Conservation (phyloP, 352 stramenopile species). For the Phytophthora lateralis region DNA sequence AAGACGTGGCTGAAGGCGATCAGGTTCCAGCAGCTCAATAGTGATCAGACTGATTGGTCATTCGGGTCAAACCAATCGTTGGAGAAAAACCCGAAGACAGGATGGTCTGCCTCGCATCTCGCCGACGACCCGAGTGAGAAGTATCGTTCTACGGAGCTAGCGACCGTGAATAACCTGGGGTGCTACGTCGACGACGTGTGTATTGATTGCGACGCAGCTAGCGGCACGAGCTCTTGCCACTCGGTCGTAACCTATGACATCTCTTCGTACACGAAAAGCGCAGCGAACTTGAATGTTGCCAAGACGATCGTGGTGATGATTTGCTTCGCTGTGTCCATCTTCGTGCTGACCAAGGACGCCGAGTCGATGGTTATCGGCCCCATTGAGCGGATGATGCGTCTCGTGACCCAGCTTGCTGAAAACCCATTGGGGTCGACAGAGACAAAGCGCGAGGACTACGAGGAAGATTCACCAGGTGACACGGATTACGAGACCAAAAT, state of each 20-base stretch:
- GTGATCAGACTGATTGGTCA: slow-evolving; percentile 52
- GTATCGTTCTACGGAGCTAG: slow-evolving; percentile 69
- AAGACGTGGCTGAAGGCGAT: slow-evolving; percentile 60
- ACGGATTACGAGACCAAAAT: slow-evolving; percentile 96
- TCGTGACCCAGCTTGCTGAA: slow-evolving; percentile 71
- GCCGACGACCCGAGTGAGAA: slow-evolving; percentile 33
- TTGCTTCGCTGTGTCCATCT: slow-evolving; percentile 90
- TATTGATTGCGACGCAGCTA: slow-evolving; percentile 47
- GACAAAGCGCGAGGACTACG: slow-evolving; percentile 75
- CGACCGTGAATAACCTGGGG: slow-evolving; percentile 62
- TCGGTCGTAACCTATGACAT: slow-evolving; percentile 84
- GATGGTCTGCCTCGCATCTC: slow-evolving; percentile 68
- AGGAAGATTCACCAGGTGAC: slow-evolving; percentile 46
- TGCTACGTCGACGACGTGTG: slow-evolving; percentile 75
- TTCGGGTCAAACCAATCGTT: slow-evolving; percentile 43
- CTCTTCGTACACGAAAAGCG: slow-evolving; percentile 39
- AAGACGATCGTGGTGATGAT: slow-evolving; percentile 92
- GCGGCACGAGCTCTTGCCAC: slow-evolving; percentile 55
- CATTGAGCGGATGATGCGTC: slow-evolving; percentile 96
- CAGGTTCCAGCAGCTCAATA: slow-evolving; percentile 62
- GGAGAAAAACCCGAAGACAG: slow-evolving; percentile 68
- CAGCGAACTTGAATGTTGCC: slow-evolving; percentile 72
- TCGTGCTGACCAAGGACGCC: slow-evolving; percentile 94
- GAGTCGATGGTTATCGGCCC: slow-evolving; percentile 95
- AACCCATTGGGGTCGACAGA: slow-evolving; percentile 76